phyloP scores from a whole-genome alignment of 176 grass and related monocot genomes.

The Secale cereale region DNA sequence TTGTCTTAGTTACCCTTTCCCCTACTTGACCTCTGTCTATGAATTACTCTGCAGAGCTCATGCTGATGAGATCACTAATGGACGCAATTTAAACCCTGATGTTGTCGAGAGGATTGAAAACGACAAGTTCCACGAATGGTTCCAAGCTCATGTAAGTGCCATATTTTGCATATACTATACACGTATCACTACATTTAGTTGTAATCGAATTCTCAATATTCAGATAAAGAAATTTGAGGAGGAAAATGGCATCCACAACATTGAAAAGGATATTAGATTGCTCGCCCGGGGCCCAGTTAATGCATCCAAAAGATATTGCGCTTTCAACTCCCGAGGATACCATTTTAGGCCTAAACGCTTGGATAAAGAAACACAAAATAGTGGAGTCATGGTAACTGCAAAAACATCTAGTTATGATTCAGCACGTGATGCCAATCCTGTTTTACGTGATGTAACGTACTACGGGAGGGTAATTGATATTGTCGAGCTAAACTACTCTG shows the following conservation, averaged over 20 bases:
- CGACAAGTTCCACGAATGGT: conserved; percentile 4
- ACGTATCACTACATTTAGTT: background rate
- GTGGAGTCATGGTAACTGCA: background rate
- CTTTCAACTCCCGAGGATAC: background rate
- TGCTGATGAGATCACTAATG: too few relatives aligned
- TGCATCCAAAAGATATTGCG: background rate
- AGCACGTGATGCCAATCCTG: too few relatives aligned
- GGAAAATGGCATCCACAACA: background rate
- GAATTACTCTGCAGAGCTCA: background rate
- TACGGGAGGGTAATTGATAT: too few relatives aligned
- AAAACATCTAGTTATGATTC: background rate
- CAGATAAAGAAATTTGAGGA: background rate
- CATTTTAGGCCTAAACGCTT: background rate
- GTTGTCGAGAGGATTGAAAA: background rate
- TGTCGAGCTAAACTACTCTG: too few relatives aligned
- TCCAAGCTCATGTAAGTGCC: conserved; percentile 12
- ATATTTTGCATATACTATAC: background rate
- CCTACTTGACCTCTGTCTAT: too few relatives aligned
- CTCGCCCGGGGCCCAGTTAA: background rate
- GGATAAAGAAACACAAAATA: background rate
- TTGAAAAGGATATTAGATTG: background rate
- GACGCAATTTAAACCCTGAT: too few relatives aligned
- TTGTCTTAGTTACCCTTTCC: background rate
- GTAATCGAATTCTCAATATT: background rate
- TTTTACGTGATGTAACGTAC: too few relatives aligned